These are phyloP conservation scores for Hypoxylon sp. DNA, from an alignment of 2,329 filamentous ascomycete genomes.

Conservation along the genomic window DNA sequence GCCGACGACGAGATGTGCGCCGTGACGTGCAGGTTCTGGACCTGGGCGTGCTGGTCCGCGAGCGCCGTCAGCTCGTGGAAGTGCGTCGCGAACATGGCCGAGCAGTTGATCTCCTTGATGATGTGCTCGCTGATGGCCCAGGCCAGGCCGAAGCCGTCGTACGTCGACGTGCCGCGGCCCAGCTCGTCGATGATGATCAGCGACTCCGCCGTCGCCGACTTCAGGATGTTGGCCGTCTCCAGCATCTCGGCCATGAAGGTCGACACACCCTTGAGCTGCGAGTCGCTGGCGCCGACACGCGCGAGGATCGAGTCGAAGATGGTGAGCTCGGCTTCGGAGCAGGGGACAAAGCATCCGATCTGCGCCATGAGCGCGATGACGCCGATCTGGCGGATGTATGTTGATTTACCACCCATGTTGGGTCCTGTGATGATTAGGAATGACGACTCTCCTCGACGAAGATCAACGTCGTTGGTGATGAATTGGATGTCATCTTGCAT, in stretches of 20 bases:
- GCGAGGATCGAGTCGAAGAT: slow-evolving; percentile 98
- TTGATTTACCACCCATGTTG: slow-evolving; percentile 99
- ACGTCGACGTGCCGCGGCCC: slow-evolving; percentile 94
- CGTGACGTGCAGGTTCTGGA: slow-evolving; percentile 93
- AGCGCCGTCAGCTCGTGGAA: slow-evolving; percentile 97
- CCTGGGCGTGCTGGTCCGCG: slow-evolving; percentile 84
- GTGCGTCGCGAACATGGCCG: slow-evolving; percentile 94
- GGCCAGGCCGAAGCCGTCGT: slow-evolving; percentile 97
- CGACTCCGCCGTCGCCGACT: slow-evolving; percentile 92
- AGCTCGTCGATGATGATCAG: slow-evolving; percentile 99
- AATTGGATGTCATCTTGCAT: slow-evolving; percentile 99
- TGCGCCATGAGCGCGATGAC: slow-evolving; percentile 98
- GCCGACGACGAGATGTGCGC: slow-evolving; percentile 78
- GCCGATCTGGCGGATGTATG: slow-evolving; percentile 96
- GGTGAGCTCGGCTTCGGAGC: slow-evolving; percentile 86
- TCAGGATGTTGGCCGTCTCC: slow-evolving; percentile 97
- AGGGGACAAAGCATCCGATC: slow-evolving; percentile 95
- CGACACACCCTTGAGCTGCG: slow-evolving; percentile 95
- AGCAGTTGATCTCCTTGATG: slow-evolving; percentile 92
- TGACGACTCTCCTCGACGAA: slow-evolving; percentile 79
- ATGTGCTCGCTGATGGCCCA: slow-evolving; percentile 99
- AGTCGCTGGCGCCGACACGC: slow-evolving; percentile 93
- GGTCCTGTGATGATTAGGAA: slow-evolving; percentile 97
- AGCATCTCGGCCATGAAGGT: slow-evolving; percentile 99
- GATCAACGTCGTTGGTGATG: slow-evolving; percentile 94